Conservation (phyloP, 768 basidiomycete species). For the Clathrus columnatus region DNA sequence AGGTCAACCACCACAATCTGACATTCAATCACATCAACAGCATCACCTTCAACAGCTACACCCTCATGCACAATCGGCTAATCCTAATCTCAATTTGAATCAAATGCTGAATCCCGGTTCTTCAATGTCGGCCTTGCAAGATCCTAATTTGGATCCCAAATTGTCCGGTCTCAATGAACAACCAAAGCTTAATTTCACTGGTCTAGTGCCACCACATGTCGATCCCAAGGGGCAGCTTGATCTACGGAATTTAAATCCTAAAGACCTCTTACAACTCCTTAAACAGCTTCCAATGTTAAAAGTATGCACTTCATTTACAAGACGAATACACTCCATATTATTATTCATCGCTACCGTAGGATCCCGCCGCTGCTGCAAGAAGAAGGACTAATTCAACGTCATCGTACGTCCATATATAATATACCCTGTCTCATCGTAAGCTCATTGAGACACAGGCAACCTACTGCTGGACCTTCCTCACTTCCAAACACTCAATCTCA, state of each 20-base stretch:
- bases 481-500: constrained; percentile 48
- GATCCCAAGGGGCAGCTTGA: neutral
- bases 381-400: neutral
- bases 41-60: neutral
- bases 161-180: neutral
- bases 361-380: neutral
- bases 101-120: neutral
- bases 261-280: neutral
- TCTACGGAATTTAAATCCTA: neutral
- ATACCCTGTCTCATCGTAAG: no score
- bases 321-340: neutral
- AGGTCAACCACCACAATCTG: constrained; percentile 8
- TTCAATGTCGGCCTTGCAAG: constrained; percentile 21
- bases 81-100: constrained; percentile 6
- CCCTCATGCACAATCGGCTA: neutral
- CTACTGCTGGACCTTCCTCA: constrained; percentile 6
- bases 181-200: neutral
- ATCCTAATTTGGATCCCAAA: constrained; percentile 58
- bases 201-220: neutral
- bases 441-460: neutral
- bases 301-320: neutral
- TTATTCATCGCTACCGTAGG: neutral
- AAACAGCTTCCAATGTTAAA: neutral
- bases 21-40: constrained; percentile 8
- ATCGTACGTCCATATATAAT: neutral